Percentiles rank a stretch among this genome's conserved stretches.
These are phyloP conservation scores for Fusarium austroafricanum DNA, from an alignment of 2,329 filamentous ascomycete genomes.

Conservation along the genomic window DNA sequence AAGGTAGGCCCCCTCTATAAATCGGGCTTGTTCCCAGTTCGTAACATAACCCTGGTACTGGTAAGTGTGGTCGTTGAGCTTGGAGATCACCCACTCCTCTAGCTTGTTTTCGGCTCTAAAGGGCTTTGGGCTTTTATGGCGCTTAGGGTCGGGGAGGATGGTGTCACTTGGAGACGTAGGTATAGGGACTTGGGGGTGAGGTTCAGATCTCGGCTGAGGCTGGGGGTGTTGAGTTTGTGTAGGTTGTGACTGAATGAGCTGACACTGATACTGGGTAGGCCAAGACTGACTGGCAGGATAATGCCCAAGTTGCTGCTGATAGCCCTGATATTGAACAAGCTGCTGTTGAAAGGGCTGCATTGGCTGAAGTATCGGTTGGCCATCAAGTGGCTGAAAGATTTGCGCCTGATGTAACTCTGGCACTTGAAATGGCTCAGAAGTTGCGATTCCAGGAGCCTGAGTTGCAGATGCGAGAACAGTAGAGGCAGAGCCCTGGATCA, in stretches of 20 bases:
- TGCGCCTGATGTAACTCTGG: neutral
- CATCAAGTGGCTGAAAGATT: neutral
- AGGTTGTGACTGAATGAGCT: neutral
- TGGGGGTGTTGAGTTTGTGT: too few species aligned
- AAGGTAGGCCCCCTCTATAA: conserved; percentile 1
- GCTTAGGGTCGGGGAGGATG: neutral
- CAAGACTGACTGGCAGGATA: too few species aligned
- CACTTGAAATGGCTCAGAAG: neutral
- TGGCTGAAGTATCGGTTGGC: neutral
- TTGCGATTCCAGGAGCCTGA: neutral
- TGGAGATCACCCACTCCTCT: neutral
- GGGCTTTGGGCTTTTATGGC: neutral
- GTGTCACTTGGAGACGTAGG: neutral
- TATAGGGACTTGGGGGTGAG: neutral
- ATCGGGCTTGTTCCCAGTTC: neutral
- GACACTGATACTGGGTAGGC: neutral
- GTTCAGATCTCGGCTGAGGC: neutral
- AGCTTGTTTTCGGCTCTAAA: neutral
- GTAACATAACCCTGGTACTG: conserved; percentile 18
- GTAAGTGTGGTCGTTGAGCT: conserved; percentile 4
- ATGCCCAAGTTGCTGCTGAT: neutral
- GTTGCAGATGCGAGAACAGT: neutral
- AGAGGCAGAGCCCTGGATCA: neutral
- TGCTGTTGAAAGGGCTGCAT: neutral
- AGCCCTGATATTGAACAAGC: too few species aligned